These are phyloP conservation scores for Blastocrithidia nonstop DNA, from an alignment of 208 protist genomes.

Conservation along the genomic window DNA sequence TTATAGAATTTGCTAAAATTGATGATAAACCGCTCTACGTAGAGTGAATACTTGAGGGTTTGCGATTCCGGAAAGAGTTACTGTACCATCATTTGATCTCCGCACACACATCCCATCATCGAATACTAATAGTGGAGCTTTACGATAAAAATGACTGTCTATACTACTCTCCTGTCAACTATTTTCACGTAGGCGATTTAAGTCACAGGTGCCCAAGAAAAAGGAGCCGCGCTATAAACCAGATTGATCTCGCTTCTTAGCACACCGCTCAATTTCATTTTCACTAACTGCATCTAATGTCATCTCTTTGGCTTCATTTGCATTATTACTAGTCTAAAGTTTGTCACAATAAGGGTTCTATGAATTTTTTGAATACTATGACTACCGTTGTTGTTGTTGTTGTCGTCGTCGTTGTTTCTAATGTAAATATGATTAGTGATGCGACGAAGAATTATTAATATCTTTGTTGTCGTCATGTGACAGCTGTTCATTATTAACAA, in stretches of 20 bases:
- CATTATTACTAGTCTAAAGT: too few relatives aligned
- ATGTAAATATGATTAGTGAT: too few relatives aligned
- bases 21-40: slow-evolving; percentile 51
- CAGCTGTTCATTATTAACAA: too few relatives aligned
- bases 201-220: slow-evolving; percentile 66
- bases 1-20: slow-evolving; percentile 65
- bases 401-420: too few relatives aligned
- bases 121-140: slow-evolving; percentile 67
- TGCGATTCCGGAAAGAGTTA: slow-evolving; percentile 69
- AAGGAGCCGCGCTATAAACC: slow-evolving; percentile 62
- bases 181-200: slow-evolving; percentile 36
- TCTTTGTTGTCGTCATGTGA: too few relatives aligned
- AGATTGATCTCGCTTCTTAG: slow-evolving; percentile 24
- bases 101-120: slow-evolving; percentile 66
- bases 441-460: too few relatives aligned
- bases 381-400: too few relatives aligned
- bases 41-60: slow-evolving; percentile 60
- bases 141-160: slow-evolving; percentile 53
- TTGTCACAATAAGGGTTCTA: too few relatives aligned
- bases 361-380: too few relatives aligned
- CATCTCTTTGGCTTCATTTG: too few relatives aligned
- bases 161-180: slow-evolving; percentile 32
- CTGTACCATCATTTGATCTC: slow-evolving; percentile 39
- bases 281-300: too few relatives aligned
- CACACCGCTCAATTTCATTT: slow-evolving; percentile 38